Conservation (phyloP, 23 red algal genomes). For the Gracilariopsis chorda region DNA sequence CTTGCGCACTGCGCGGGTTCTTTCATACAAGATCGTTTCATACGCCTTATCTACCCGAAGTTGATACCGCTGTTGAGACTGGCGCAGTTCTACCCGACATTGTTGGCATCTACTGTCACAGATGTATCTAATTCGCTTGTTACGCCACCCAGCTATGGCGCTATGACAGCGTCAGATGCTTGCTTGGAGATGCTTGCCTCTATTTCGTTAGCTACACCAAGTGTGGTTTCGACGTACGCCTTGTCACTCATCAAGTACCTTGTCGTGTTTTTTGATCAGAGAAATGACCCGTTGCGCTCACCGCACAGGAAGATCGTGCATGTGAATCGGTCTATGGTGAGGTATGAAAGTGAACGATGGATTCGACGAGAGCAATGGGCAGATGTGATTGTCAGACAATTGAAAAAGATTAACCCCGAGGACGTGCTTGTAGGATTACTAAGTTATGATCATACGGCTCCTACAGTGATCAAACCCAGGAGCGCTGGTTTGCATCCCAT, state of each 20-base stretch:
- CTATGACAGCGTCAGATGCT: slow-evolving; percentile 58
- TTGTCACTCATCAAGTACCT: slow-evolving; percentile 34
- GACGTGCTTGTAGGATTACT: slow-evolving; percentile 38
- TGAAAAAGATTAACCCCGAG: slow-evolving; percentile 32
- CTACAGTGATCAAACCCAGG: neutral
- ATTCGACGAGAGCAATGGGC: slow-evolving; percentile 18
- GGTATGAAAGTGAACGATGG: slow-evolving; percentile 62
- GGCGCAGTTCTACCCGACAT: slow-evolving; percentile 27
- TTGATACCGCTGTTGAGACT: slow-evolving; percentile 40
- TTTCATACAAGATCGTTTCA: slow-evolving; percentile 63
- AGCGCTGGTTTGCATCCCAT: slow-evolving; percentile 2
- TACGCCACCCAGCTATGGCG: slow-evolving; percentile 47
- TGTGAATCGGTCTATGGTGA: slow-evolving; percentile 51
- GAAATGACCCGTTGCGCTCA: slow-evolving; percentile 17
- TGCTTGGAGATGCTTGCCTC: slow-evolving; percentile 52
- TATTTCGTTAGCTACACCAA: neutral
- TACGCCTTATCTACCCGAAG: slow-evolving; percentile 59
- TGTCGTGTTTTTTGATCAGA: slow-evolving; percentile 54
- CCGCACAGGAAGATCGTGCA: slow-evolving; percentile 30
- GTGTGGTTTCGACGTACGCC: slow-evolving; percentile 16
- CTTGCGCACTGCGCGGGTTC: slow-evolving; percentile 32
- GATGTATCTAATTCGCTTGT: neutral
- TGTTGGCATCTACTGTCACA: neutral
- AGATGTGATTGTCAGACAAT: slow-evolving; percentile 16
- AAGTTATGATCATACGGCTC: slow-evolving; percentile 10